Base-by-base conservation (phyloP, 1,284 basidiomycete species). In the Neolentinus lepideus region DNA sequence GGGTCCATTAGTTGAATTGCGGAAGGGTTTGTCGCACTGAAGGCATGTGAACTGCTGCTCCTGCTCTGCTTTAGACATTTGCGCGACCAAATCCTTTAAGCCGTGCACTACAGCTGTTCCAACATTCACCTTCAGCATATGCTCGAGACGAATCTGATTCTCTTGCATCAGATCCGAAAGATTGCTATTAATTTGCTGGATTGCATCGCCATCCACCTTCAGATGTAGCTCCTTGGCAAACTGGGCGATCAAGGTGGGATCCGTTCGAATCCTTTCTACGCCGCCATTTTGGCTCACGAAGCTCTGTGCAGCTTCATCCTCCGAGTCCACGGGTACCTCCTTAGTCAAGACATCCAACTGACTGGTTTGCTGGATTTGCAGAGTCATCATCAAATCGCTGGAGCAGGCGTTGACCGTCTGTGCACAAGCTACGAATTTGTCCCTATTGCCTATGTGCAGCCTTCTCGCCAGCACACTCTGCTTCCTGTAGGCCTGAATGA, bases 281-380 rank as follows among this genome's bases (percentile, higher is more conserved):
- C 67, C 67, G n/a, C 71, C 71, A 52, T 72, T 69, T 8, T 53
- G 36, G 10, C 62, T 61, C 16, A 72, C 61, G 52, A 73, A 74
- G 0, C 59, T 63, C 52, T 61, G 56, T 1, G 71, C 72, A 21
- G 67, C 69, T 31, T 64, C 58, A 54, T 72, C 72, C 36, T 69
- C 67, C 1, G 66, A 64, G 54, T 74, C 72, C 31, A 67, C 58
- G 1, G 72, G 72, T 8, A 72, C 61, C 3, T 56, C 64, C 21
- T 70, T 63, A 19, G 69, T 67, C 29, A 71, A 57, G 38, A 71
- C 66, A 52, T 72, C 69, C 21, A 72, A 60, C 58, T 70, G 64
- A 36, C 61, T 60, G 22, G 64, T 68, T 60, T 73, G 71, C 26
- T 72, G 67, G 33, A 73, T 74, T 53, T 74, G 72, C 24, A 74